Conservation (phyloP, 192 early-diverging fungal genomes). For the Coemansia sp. region DNA sequence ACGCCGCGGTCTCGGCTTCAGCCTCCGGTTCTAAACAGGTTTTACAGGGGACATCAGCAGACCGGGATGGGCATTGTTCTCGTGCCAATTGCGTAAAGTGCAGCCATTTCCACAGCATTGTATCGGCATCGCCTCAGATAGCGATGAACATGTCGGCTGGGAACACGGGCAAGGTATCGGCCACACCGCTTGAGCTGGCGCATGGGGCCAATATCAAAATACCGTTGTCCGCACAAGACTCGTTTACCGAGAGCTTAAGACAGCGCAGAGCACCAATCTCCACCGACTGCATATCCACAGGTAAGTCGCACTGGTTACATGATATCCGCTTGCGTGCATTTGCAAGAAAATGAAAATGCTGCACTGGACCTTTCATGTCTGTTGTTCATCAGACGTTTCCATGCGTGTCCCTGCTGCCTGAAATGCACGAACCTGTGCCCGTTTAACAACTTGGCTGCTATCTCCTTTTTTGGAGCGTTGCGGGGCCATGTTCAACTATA, state of each 20-base stretch:
- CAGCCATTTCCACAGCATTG: conserved; percentile 39
- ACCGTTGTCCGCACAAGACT: conserved; percentile 50
- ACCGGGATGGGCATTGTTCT: conserved; percentile 15
- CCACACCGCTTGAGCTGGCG: conserved; percentile 38
- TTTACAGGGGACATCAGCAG: not conserved
- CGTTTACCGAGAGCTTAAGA: conserved; percentile 36
- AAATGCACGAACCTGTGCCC: not conserved
- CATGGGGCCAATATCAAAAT: conserved; percentile 53
- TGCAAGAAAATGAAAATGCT: conserved; percentile 10
- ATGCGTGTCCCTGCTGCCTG: conserved; percentile 4
- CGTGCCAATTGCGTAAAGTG: conserved; percentile 28
- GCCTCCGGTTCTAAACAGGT: not conserved
- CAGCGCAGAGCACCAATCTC: conserved; percentile 25
- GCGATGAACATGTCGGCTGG: conserved; percentile 52
- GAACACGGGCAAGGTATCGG: conserved; percentile 46
- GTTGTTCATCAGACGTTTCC: not conserved
- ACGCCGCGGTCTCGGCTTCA: not conserved
- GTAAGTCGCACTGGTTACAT: conserved; percentile 31
- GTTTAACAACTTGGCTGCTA: not conserved
- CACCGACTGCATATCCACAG: conserved; percentile 35
- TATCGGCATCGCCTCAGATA: conserved; percentile 51
- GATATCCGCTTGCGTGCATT: not conserved
- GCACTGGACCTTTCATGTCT: not conserved
- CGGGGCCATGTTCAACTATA: not conserved
- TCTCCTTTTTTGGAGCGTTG: not conserved